These are phyloP conservation scores for Echites panduratus DNA, from an alignment of 257 asterid genomes.

Conservation along the genomic window DNA sequence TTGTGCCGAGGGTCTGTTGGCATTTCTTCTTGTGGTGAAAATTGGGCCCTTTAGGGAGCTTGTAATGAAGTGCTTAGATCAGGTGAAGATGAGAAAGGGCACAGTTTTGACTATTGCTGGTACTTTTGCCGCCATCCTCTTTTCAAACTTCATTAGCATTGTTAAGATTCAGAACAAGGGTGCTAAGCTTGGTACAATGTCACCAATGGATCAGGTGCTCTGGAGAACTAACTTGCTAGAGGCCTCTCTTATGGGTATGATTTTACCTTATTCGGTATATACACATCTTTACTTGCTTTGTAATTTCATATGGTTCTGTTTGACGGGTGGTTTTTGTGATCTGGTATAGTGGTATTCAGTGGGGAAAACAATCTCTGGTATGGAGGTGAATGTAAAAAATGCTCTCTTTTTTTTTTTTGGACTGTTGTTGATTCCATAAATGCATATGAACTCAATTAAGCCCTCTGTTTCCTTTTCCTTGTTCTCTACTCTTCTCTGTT, in stretches of 20 bases:
- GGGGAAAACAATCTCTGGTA: not conserved
- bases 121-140: conserved; percentile 61
- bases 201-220: conserved; percentile 97
- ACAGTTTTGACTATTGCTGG: conserved; percentile 83
- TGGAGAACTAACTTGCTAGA: conserved; percentile 96
- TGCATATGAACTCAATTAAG: not conserved
- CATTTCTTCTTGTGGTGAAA: conserved; percentile 80
- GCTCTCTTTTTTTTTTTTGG: too few relatives aligned
- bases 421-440: not conserved
- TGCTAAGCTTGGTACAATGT: conserved; percentile 90
- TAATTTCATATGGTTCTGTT: not conserved
- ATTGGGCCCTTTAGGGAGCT: conserved; percentile 86
- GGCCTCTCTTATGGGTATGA: conserved; percentile 95
- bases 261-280: not conserved
- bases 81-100: conserved; percentile 79
- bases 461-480: not conserved
- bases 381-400: not conserved
- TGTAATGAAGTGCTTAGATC: conserved; percentile 82
- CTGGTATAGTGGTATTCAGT: too few relatives aligned
- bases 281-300: not conserved
- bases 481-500: not conserved
- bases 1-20: conserved; percentile 65
- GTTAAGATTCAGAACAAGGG: conserved; percentile 94
- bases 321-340: not conserved
- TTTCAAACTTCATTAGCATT: conserved; percentile 71